phyloP scores from a whole-genome alignment of 2,329 filamentous ascomycete species.

The Hortaea werneckii region DNA sequence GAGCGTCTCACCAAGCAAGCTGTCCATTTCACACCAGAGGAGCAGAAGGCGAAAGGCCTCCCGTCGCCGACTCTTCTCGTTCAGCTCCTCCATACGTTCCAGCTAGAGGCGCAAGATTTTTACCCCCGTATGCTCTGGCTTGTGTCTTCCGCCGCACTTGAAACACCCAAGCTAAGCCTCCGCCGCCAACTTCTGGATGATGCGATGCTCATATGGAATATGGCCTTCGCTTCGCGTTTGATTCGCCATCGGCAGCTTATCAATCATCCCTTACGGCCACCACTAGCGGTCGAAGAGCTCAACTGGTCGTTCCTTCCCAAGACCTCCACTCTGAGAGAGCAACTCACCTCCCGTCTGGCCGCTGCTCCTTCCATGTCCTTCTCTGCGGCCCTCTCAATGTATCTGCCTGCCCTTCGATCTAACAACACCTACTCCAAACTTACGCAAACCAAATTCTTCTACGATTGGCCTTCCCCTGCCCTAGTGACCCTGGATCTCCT shows the following conservation, averaged over 20 bases:
- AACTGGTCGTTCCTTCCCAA: slow-evolving; percentile 8
- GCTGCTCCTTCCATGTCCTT: not conserved
- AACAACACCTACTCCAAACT: not conserved
- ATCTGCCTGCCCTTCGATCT: not conserved
- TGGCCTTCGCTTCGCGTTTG: slow-evolving; percentile 2
- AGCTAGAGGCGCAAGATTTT: not conserved
- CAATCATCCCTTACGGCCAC: not conserved
- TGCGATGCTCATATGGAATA: slow-evolving; percentile 7
- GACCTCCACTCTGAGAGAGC: not conserved
- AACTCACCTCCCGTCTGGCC: not conserved
- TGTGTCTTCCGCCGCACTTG: not conserved
- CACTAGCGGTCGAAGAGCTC: not conserved
- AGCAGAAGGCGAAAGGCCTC: not conserved
- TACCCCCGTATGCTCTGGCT: slow-evolving; percentile 1
- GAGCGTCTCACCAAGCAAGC: not conserved
- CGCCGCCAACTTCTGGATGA: slow-evolving; percentile 1
- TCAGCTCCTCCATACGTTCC: not conserved
- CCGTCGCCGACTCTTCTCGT: not conserved
- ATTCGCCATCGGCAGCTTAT: not conserved
- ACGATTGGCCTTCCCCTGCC: slow-evolving; percentile 1
- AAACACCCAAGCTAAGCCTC: not conserved
- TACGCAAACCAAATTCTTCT: not conserved
- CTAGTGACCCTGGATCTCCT: slow-evolving; percentile 1
- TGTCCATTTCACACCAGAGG: not conserved
- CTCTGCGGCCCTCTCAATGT: not conserved